Conservation (phyloP, 352 stramenopile species). For the Pythium rhizo-oryzae region DNA sequence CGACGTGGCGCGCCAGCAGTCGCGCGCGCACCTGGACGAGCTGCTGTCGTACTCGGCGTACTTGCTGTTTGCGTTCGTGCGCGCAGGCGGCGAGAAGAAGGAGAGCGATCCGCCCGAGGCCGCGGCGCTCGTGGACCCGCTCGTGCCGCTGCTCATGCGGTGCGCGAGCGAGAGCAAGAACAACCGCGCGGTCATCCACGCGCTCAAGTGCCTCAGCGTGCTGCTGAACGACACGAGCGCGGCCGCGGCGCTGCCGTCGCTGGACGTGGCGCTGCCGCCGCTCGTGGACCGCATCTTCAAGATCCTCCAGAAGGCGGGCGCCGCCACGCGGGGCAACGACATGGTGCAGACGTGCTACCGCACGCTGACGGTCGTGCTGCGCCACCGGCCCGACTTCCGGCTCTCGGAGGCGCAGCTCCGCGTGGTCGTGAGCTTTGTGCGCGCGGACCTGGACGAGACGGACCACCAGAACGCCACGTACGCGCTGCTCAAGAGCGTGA, state of each 20-base stretch:
- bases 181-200: conserved; percentile 90
- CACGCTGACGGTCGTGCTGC: conserved; percentile 90
- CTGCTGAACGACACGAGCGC: conserved; percentile 82
- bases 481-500: conserved; percentile 92
- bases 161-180: conserved; percentile 92
- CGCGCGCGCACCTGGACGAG: conserved; percentile 72
- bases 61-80: conserved; percentile 75
- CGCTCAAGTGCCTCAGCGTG: conserved; percentile 92
- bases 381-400: conserved; percentile 55
- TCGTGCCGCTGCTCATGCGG: conserved; percentile 91
- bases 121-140: conserved; percentile 88
- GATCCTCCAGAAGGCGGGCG: conserved; percentile 88
- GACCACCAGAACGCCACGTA: conserved; percentile 97
- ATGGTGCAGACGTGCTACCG: conserved; percentile 96
- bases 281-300: conserved; percentile 93
- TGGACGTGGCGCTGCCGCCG: conserved; percentile 76
- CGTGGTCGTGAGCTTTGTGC: conserved; percentile 93
- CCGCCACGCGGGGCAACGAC: conserved; percentile 91
- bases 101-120: conserved; percentile 7
- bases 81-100: conserved; percentile 25
- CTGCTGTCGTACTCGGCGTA: conserved; percentile 87
- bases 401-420: conserved; percentile 75
- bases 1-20: conserved; percentile 45
- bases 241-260: conserved; percentile 70
- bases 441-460: conserved; percentile 90